These are phyloP conservation scores for Stentor roeselii DNA, from an alignment of 73 alveolate species.

Conservation along the genomic window DNA sequence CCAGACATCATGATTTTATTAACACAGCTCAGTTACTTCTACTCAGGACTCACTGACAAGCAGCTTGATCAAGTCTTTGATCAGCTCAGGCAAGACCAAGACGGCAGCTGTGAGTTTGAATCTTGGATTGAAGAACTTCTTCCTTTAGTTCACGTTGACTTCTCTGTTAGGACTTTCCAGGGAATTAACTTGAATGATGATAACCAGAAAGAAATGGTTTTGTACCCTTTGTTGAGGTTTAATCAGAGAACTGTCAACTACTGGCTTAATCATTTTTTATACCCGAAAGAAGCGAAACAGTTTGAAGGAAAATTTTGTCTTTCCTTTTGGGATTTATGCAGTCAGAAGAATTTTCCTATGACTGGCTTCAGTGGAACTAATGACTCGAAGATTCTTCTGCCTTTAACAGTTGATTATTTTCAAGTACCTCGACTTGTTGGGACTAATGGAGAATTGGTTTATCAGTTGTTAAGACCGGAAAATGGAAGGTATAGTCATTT, in stretches of 20 bases:
- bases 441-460: background rate
- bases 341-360: background rate
- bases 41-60: background rate
- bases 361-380: constrained; percentile 14
- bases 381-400: background rate
- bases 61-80: background rate
- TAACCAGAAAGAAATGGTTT: background rate
- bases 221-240: background rate
- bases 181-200: background rate
- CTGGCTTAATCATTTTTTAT: constrained; percentile 1
- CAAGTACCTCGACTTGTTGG: background rate
- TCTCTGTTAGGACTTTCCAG: background rate
- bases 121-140: background rate
- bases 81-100: background rate
- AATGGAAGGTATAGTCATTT: no score
- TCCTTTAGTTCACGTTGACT: background rate
- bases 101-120: background rate
- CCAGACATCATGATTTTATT: constrained; percentile 24
- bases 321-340: background rate
- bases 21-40: constrained; percentile 5
- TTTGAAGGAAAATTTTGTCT: constrained; percentile 12
- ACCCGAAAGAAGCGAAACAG: constrained; percentile 28
- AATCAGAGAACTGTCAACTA: background rate
- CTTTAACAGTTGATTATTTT: background rate
- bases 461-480: background rate